These are phyloP conservation scores for Aureococcus anophagefferens DNA, from an alignment of 108 stramenopile genomes.

Conservation along the genomic window DNA sequence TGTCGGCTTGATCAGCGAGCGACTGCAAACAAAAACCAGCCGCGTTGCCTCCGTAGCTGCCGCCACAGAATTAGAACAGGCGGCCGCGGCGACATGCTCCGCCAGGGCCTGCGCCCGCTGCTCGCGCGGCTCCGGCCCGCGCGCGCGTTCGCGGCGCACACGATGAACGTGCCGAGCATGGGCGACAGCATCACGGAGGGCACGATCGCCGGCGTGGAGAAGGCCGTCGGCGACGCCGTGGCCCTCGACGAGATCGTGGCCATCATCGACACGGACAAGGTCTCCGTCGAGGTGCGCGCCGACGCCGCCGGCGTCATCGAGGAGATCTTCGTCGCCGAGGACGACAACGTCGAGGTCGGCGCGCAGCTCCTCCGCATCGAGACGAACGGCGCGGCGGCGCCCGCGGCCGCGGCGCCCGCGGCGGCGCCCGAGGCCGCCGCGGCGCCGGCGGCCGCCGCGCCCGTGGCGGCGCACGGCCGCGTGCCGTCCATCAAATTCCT, in stretches of 20 bases:
- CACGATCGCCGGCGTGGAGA: constrained; percentile 75
- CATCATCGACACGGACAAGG: constrained; percentile 91
- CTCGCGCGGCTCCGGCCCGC: no score
- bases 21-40: no score
- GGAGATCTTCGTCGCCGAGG: constrained; percentile 78
- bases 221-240: constrained; percentile 36
- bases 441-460: constrained; percentile 35
- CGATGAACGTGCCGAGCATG: constrained; percentile 23
- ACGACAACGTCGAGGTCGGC: constrained; percentile 93
- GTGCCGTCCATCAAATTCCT: not conserved
- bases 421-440: constrained; percentile 30
- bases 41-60: no score
- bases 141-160: not conserved
- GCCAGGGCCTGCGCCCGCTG: no score
- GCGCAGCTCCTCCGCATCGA: constrained; percentile 71
- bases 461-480: not conserved
- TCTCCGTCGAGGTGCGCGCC: constrained; percentile 77
- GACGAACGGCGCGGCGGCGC: constrained; percentile 18
- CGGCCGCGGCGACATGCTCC: no score
- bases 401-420: constrained; percentile 12
- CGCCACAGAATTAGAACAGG: no score
- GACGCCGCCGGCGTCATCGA: constrained; percentile 66
- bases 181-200: constrained; percentile 94
- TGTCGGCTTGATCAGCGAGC: no score
- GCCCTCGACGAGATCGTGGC: constrained; percentile 32